These are phyloP conservation scores for Melaleuca quinquenervia DNA, from an alignment of 345 rosid genomes.

Conservation along the genomic window DNA sequence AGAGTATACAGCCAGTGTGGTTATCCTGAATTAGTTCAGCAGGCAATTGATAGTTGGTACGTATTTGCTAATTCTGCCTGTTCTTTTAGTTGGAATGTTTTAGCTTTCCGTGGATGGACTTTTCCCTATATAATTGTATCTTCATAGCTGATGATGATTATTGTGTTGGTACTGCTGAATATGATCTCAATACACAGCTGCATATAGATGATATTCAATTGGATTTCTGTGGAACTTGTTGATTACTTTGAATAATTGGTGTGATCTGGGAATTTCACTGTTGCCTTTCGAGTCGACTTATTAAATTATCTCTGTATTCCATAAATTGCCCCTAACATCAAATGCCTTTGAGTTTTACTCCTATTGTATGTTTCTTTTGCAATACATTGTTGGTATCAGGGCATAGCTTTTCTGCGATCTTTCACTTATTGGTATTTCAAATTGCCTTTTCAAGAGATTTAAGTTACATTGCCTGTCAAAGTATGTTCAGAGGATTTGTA, in stretches of 20 bases:
- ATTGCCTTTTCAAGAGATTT: neutral
- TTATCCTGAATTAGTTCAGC: constrained; percentile 40
- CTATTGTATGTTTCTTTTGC: neutral
- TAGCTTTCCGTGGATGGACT: neutral
- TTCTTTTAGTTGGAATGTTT: neutral
- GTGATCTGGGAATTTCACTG: neutral
- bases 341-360: neutral
- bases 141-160: neutral
- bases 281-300: neutral
- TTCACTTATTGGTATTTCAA: neutral
- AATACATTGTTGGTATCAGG: neutral
- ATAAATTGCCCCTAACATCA: neutral
- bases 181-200: neutral
- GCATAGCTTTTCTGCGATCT: neutral
- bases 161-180: neutral
- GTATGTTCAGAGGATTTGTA: neutral
- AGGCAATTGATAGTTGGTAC: constrained; percentile 93
- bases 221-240: neutral
- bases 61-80: neutral
- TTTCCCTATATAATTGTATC: neutral
- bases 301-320: neutral
- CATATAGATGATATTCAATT: neutral
- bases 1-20: constrained; percentile 72
- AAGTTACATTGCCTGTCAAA: neutral
- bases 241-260: neutral